A percentile compares a stretch with the other conserved stretches of the same genome.
Evolutionary conservation across 2,329 filamentous ascomycete species (phyloP).

Genomic region (Sclerotinia sclerotiorum): DNA sequence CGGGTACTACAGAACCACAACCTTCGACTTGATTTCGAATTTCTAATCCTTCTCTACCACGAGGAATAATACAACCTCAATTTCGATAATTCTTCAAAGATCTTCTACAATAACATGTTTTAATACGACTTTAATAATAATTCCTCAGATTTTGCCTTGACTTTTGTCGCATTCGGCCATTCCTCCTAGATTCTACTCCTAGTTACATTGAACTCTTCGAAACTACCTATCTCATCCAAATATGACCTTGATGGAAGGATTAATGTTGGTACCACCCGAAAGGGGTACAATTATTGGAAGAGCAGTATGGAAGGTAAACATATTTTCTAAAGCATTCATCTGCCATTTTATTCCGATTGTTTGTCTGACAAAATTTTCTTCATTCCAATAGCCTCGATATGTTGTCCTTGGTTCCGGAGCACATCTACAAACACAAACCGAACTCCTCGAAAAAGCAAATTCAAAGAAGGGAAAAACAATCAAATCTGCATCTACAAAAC

Average conservation of each 20-base stretch:
- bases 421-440: constrained; percentile 49
- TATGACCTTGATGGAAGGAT: constrained; percentile 51
- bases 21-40: background rate
- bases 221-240: constrained; percentile 8
- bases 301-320: constrained; percentile 53
- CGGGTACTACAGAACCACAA: constrained; percentile 13
- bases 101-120: constrained; percentile 5
- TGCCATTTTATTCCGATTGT: constrained; percentile 24
- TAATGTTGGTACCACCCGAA: constrained; percentile 52
- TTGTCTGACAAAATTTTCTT: constrained; percentile 4
- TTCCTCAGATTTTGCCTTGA: background rate
- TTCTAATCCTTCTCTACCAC: background rate
- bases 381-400: constrained; percentile 53
- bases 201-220: background rate
- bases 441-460: constrained; percentile 39
- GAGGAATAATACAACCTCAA: background rate
- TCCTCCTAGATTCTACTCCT: no score
- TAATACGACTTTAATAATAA: constrained; percentile 13
- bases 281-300: constrained; percentile 53
- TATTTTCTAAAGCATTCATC: constrained; percentile 29
- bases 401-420: constrained; percentile 54
- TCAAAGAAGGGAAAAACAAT: constrained; percentile 24
- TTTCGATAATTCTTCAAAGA: background rate
- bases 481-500: constrained; percentile 33
- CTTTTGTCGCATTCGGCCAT: background rate